Percentiles rank a stretch among this genome's conserved stretches.
These are phyloP conservation scores for Scenedesmus sp. DNA, from an alignment of 163 green algal species.

Conservation along the genomic window DNA sequence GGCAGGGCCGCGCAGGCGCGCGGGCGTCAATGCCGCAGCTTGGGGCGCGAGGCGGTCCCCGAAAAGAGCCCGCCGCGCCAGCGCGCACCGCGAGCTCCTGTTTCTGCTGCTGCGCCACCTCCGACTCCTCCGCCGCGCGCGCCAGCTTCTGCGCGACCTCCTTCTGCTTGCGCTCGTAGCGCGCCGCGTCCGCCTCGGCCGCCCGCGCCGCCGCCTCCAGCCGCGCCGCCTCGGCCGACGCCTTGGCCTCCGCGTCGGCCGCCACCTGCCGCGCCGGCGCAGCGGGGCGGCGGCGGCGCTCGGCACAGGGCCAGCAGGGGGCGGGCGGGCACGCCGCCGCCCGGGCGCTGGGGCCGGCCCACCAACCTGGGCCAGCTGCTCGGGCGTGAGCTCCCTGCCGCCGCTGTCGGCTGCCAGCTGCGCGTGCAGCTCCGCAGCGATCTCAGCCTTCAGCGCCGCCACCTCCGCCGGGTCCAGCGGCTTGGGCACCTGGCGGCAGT, in stretches of 20 bases:
- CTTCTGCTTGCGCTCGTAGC: constrained; percentile 57
- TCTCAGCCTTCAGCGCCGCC: constrained; percentile 49
- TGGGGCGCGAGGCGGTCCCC: too few species aligned
- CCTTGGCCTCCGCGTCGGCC: constrained; percentile 51
- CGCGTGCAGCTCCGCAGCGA: constrained; percentile 58
- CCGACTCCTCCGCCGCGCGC: constrained; percentile 52
- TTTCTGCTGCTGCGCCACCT: constrained; percentile 48
- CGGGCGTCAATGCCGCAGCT: too few species aligned
- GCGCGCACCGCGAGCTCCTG: constrained; percentile 21
- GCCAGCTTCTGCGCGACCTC: constrained; percentile 52
- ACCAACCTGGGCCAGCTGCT: constrained; percentile 56
- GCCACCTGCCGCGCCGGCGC: constrained; percentile 54
- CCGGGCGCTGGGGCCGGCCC: too few species aligned
- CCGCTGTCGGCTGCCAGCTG: constrained; percentile 48
- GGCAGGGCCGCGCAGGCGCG: neutral
- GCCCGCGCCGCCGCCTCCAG: constrained; percentile 48
- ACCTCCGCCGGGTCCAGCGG: constrained; percentile 51
- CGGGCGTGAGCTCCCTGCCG: constrained; percentile 20
- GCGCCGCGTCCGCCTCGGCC: constrained; percentile 46
- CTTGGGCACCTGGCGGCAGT: constrained; percentile 59
- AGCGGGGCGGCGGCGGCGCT: too few species aligned
- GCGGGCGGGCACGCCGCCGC: too few species aligned
- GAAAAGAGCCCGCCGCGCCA: too few species aligned
- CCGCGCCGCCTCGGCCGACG: constrained; percentile 43
- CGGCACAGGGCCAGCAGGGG: too few species aligned